Conservation (phyloP, 177 flowering plant species). For the Vitis hybrid region DNA sequence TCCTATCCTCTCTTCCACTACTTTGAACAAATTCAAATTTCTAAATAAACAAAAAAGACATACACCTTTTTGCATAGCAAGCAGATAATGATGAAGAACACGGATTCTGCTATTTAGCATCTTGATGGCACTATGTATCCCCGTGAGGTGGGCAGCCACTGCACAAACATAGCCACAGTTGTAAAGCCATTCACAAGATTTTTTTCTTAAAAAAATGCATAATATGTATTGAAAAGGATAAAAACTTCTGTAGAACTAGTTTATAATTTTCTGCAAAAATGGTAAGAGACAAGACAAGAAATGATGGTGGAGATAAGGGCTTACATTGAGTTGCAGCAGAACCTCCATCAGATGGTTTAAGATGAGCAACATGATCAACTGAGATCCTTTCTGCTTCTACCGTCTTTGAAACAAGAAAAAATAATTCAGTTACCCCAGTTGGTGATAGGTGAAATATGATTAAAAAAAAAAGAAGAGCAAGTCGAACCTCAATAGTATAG, state of each 20-base stretch:
- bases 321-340: conserved; percentile 94
- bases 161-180: conserved; percentile 17
- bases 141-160: conserved; percentile 99
- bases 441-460: neutral
- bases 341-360: conserved; percentile 98
- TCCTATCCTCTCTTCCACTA: too few relatives aligned
- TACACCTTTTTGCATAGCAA: conserved; percentile 79
- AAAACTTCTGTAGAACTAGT: neutral
- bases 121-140: conserved; percentile 95
- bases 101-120: conserved; percentile 90
- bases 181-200: neutral
- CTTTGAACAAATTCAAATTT: neutral
- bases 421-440: neutral
- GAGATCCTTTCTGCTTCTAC: conserved; percentile 98
- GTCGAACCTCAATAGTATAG: conserved; percentile 89
- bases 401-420: conserved; percentile 45
- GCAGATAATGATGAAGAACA: conserved; percentile 83
- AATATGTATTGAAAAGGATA: neutral
- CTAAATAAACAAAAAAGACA: neutral
- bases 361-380: conserved; percentile 98
- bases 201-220: too few relatives aligned
- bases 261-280: neutral
- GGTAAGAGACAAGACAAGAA: neutral
- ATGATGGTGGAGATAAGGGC: conserved; percentile 4
- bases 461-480: conserved; percentile 1